phyloP scores from a whole-genome alignment of 768 basidiomycete species.

The Tremella yokohamensis region DNA sequence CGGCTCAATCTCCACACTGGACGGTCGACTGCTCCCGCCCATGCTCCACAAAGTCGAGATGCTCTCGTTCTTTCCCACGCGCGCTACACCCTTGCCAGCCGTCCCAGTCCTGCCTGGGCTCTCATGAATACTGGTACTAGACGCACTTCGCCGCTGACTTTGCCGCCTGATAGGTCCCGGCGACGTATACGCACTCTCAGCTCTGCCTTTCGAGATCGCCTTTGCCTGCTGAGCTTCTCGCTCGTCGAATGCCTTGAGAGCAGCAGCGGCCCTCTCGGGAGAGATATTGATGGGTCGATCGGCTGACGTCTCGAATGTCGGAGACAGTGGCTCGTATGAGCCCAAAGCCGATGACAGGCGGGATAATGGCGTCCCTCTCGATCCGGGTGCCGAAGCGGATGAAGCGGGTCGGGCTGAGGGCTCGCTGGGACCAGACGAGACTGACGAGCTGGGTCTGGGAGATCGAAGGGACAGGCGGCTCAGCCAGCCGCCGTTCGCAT shows the following conservation, averaged over 20 bases:
- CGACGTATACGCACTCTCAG: slow-evolving; percentile 37
- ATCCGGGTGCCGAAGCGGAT: neutral
- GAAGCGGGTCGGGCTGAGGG: neutral
- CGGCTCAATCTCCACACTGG: slow-evolving; percentile 10
- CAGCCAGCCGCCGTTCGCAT: neutral
- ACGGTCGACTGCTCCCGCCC: slow-evolving; percentile 13
- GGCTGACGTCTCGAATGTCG: neutral
- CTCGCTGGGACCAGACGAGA: neutral
- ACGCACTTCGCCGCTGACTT: slow-evolving; percentile 9
- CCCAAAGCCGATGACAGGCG: slow-evolving; percentile 5
- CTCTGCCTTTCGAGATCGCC: slow-evolving; percentile 70
- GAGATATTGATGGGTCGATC: slow-evolving; percentile 35
- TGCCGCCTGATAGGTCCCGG: slow-evolving; percentile 8
- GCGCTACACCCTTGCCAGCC: slow-evolving; percentile 3
- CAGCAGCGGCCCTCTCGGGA: slow-evolving; percentile 64
- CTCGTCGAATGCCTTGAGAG: slow-evolving; percentile 72
- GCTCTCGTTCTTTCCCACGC: slow-evolving; percentile 35
- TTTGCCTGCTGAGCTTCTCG: slow-evolving; percentile 68
- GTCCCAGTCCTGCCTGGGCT: slow-evolving; percentile 1
- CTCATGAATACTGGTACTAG: neutral
- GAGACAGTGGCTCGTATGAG: neutral
- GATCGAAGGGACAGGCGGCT: neutral
- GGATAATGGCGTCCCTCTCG: neutral
- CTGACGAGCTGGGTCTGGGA: neutral
- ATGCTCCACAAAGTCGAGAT: slow-evolving; percentile 36